phyloP scores from a whole-genome alignment of 441 rosid species.

The Syzygium malaccense region DNA sequence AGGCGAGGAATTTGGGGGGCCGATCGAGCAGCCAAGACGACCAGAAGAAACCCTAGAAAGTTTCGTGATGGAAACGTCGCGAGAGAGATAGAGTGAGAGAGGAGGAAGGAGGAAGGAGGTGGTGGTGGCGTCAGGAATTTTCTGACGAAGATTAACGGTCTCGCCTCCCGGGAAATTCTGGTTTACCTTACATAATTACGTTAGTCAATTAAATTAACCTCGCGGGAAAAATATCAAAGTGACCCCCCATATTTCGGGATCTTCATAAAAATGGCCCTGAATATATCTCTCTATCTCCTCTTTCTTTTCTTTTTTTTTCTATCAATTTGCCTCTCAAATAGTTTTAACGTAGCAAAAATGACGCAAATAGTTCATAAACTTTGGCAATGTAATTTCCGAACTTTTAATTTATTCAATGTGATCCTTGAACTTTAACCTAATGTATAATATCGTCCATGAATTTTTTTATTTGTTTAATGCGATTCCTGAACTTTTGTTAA shows the following conservation, averaged over 20 bases:
- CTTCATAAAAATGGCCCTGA: neutral
- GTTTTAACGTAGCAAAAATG: no score
- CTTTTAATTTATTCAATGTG: no score
- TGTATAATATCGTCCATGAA: no score
- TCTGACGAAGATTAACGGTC: neutral
- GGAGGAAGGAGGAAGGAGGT: neutral
- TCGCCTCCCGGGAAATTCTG: neutral
- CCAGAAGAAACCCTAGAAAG: neutral
- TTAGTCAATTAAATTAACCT: neutral
- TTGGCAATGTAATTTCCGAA: no score
- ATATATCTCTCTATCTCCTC: neutral
- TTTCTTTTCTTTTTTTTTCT: neutral
- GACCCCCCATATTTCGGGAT: neutral
- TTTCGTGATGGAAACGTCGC: neutral
- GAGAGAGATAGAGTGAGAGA: neutral
- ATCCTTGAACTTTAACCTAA: accelerated
- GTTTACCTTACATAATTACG: no score
- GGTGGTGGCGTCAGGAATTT: neutral
- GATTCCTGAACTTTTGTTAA: no score
- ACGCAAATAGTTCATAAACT: no score
- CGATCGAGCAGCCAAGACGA: neutral
- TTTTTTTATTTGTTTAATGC: no score
- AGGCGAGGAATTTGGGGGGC: no score
- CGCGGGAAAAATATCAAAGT: neutral
- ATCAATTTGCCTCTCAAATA: neutral